Evolutionary conservation across 164 flowering plant genomes (phyloP), one percentile per base, ranked within the genome.

Genomic region (Hamamelis virginiana): DNA sequence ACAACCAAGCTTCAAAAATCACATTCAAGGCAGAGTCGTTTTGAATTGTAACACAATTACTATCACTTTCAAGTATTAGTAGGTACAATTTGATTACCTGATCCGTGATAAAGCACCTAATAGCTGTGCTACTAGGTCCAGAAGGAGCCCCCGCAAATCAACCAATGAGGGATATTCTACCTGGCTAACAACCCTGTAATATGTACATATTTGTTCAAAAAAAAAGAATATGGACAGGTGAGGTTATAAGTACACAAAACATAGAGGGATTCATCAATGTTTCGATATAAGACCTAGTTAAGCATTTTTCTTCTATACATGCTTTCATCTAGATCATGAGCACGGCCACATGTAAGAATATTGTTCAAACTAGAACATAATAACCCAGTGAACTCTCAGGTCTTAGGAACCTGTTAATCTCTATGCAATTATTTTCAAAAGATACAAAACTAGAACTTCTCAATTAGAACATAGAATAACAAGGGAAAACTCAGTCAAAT

Each of bases 21-120:
- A 22, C 15, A 23, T 22, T 55, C 28, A 55, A 15, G 21, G 44
- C 2, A 15, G 58, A 22, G n/a, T 59, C 9, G 21, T 33, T 28
- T 59, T 33, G 4, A 15, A 18, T 33, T 28, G 63, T 59, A 18
- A 28, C 22, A 59, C 10, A 59, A 33, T 16, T 57, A 26, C 1
- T 51, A 51, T 4, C 16, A 25, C 8, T 9, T 57, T 57, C 12
- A 14, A 23, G 1, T 38, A 26, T 23, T 22, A 59, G 26, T 22
- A 53, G 27, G 0, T 55, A 59, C n/a, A 14, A 0, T 43, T 62
- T 19, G 41, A 23, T 71, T 86, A 90, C 99, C 99, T 92, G 82
- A 96, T 91, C 65, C 99, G 86, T 38, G 99, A 96, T 71, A 96
- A 84, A 73, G 99, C 99, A 67, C 99, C 99, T 41, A 96, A 81